Conservation (phyloP, 495 filamentous ascomycete species). For the Aspergillus hancockii region DNA sequence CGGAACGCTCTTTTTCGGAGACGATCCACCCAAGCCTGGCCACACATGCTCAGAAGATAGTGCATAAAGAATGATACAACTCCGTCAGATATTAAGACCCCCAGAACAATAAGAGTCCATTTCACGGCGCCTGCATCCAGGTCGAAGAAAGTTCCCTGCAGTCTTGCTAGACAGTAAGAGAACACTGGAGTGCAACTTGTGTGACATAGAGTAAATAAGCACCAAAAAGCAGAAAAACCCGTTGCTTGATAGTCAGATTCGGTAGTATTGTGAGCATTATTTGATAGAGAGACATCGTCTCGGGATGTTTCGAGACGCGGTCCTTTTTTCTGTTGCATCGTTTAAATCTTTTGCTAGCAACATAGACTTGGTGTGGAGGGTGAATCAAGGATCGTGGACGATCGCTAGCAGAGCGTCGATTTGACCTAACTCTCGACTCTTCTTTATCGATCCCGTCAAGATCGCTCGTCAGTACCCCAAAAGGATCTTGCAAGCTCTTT, state of each 20-base stretch:
- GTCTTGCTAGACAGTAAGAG: constrained; percentile 72
- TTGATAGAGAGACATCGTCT: constrained; percentile 40
- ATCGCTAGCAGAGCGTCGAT: too few species aligned
- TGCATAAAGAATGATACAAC: constrained; percentile 63
- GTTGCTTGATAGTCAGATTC: constrained; percentile 51
- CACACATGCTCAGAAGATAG: constrained; percentile 68
- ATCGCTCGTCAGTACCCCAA: not conserved
- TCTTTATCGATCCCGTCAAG: not conserved
- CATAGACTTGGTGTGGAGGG: too few species aligned
- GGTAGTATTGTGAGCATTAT: constrained; percentile 81
- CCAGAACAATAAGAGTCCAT: constrained; percentile 73
- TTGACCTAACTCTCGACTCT: not conserved
- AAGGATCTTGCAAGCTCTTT: too few species aligned
- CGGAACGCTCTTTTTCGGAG: constrained; percentile 68
- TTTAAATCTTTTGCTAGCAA: not conserved
- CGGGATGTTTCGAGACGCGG: constrained; percentile 9
- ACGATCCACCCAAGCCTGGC: constrained; percentile 76
- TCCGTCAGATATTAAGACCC: constrained; percentile 66
- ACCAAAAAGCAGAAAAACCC: constrained; percentile 57
- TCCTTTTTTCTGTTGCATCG: not conserved
- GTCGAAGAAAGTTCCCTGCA: constrained; percentile 69
- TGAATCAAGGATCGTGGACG: too few species aligned
- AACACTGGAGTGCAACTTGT: constrained; percentile 75
- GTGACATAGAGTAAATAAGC: constrained; percentile 61
- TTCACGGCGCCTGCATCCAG: constrained; percentile 42